Conservation (phyloP, 352 stramenopile genomes). For the Peronospora farinosa region DNA sequence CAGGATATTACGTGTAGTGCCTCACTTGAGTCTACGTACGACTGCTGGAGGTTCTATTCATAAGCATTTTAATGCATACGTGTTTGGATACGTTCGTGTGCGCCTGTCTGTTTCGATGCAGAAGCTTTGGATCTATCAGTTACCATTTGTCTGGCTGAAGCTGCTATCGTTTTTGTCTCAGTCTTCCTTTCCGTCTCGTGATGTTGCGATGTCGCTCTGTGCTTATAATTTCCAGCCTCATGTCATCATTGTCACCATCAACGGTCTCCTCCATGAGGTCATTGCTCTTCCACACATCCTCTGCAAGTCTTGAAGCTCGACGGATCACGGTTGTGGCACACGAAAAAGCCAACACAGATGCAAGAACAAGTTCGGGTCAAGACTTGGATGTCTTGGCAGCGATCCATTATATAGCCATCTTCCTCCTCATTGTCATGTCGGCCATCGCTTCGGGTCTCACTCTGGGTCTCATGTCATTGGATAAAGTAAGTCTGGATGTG, state of each 20-base stretch:
- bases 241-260: neutral
- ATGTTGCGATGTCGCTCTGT: conserved; percentile 10
- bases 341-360: neutral
- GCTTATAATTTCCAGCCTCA: conserved; percentile 3
- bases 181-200: conserved; percentile 1
- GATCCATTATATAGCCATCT: conserved; percentile 45
- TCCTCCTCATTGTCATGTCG: conserved; percentile 78
- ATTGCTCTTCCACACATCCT: conserved; percentile 20
- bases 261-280: conserved; percentile 15
- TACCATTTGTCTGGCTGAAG: neutral
- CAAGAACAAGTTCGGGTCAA: neutral
- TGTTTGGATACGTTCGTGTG: neutral
- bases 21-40: neutral
- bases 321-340: conserved; percentile 9
- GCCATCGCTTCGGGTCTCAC: conserved; percentile 93
- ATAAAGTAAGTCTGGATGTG: conserved; percentile 95
- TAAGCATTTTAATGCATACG: neutral
- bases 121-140: neutral
- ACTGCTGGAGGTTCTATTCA: neutral
- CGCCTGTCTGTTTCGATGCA: neutral
- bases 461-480: conserved; percentile 94
- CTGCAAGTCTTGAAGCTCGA: conserved; percentile 10
- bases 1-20: conserved; percentile 62
- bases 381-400: conserved; percentile 19
- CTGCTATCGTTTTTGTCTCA: neutral